Conservation (phyloP, 331 rosid species). For the Rosa hybrid region DNA sequence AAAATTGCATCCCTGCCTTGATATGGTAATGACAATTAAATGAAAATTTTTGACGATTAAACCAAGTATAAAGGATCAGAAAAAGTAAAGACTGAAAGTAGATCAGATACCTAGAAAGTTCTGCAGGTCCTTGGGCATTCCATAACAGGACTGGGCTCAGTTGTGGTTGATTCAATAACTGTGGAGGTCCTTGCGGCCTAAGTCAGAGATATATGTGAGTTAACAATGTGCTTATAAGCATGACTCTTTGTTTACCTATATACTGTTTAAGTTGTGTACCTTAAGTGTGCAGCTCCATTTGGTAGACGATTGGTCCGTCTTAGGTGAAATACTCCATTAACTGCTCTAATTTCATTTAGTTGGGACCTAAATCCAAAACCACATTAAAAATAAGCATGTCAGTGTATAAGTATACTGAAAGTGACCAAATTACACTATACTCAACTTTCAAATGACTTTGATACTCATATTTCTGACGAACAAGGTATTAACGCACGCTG, state of each 20-base stretch:
- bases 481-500: background rate
- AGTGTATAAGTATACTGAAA: background rate
- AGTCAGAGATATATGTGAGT: background rate
- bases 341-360: conserved; percentile 13
- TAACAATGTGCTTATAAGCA: background rate
- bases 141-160: background rate
- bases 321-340: conserved; percentile 1
- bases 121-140: conserved; percentile 2
- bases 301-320: background rate
- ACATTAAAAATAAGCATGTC: background rate
- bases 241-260: background rate
- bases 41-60: background rate
- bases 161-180: conserved; percentile 3
- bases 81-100: background rate
- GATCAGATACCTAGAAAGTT: background rate
- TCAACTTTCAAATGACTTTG: background rate
- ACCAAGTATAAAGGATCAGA: background rate
- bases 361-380: background rate
- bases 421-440: background rate
- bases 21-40: background rate
- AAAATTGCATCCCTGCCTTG: background rate
- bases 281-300: background rate
- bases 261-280: background rate
- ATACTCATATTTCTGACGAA: background rate
- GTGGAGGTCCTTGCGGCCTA: conserved; percentile 7